phyloP scores from a whole-genome alignment of 345 rosid genomes.

The Hibiscus syriacus region DNA sequence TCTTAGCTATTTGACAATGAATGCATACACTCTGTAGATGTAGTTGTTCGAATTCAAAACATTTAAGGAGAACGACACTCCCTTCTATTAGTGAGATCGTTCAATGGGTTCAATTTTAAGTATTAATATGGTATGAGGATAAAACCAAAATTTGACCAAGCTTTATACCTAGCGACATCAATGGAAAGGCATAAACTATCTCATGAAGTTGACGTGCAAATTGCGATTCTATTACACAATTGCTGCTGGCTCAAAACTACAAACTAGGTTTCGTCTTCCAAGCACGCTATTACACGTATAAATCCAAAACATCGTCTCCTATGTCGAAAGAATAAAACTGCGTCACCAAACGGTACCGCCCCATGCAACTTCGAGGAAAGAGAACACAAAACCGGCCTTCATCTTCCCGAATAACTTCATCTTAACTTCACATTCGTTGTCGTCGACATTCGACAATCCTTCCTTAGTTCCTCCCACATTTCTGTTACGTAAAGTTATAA shows the following conservation, averaged over 20 bases:
- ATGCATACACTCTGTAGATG: too few relatives aligned
- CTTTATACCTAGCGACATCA: neutral
- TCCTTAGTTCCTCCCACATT: neutral
- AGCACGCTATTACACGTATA: neutral
- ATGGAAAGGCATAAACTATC: neutral
- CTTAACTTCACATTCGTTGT: neutral
- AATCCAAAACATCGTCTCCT: neutral
- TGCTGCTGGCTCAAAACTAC: constrained; percentile 1
- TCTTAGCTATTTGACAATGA: too few relatives aligned
- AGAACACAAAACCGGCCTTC: constrained; percentile 10
- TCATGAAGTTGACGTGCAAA: neutral
- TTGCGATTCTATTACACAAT: neutral
- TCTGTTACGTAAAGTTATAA: neutral
- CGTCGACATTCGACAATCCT: constrained; percentile 1
- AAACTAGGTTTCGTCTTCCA: neutral
- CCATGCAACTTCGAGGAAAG: constrained; percentile 18
- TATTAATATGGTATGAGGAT: neutral
- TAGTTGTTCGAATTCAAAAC: too few relatives aligned
- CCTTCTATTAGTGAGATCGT: too few relatives aligned
- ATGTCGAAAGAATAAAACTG: too few relatives aligned
- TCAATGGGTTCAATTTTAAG: too few relatives aligned
- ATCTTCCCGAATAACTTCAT: constrained; percentile 5
- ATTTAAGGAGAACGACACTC: too few relatives aligned
- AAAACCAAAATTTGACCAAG: neutral
- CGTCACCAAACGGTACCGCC: neutral